Evolutionary conservation across 2,329 filamentous ascomycete species (phyloP).

Genomic region (Arthroderma sp.): DNA sequence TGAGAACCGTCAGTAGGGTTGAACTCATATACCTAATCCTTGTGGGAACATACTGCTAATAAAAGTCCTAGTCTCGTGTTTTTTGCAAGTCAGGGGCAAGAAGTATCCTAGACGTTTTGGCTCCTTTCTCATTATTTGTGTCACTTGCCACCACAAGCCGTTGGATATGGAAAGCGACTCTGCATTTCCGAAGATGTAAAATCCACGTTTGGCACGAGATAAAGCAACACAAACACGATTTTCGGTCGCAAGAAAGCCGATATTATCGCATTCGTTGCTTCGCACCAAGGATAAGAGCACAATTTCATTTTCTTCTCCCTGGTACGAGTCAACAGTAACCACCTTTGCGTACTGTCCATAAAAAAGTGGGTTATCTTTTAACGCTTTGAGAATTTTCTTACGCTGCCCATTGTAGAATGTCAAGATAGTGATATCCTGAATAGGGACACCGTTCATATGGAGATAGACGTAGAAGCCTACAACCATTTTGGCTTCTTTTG

Average conservation of each 20-base stretch:
- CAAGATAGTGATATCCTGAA: constrained; percentile 59
- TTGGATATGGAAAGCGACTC: constrained; percentile 38
- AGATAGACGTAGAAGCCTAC: constrained; percentile 61
- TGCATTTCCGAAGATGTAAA: constrained; percentile 76
- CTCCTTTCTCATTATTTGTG: constrained; percentile 30
- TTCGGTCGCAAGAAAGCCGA: constrained; percentile 62
- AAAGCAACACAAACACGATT: constrained; percentile 53
- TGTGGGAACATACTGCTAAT: constrained; percentile 34
- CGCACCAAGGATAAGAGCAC: constrained; percentile 70
- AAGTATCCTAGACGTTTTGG: constrained; percentile 35
- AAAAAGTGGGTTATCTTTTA: constrained; percentile 36
- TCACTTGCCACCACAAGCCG: constrained; percentile 42
- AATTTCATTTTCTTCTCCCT: constrained; percentile 82
- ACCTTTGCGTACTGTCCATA: constrained; percentile 45
- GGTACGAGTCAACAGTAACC: constrained; percentile 75
- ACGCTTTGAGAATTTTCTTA: constrained; percentile 45
- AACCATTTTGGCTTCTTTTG: constrained; percentile 63
- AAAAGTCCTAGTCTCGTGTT: constrained; percentile 43
- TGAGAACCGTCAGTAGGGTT: constrained; percentile 6
- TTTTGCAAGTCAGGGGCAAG: constrained; percentile 52
- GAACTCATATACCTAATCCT: background rate
- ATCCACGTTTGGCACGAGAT: constrained; percentile 60
- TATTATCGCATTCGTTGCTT: constrained; percentile 45
- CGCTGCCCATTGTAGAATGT: constrained; percentile 84
- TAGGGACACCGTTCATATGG: constrained; percentile 49